These are phyloP conservation scores for Kluyveromyces nonfermentans DNA, from an alignment of 805 yeast species.

Conservation along the genomic window DNA sequence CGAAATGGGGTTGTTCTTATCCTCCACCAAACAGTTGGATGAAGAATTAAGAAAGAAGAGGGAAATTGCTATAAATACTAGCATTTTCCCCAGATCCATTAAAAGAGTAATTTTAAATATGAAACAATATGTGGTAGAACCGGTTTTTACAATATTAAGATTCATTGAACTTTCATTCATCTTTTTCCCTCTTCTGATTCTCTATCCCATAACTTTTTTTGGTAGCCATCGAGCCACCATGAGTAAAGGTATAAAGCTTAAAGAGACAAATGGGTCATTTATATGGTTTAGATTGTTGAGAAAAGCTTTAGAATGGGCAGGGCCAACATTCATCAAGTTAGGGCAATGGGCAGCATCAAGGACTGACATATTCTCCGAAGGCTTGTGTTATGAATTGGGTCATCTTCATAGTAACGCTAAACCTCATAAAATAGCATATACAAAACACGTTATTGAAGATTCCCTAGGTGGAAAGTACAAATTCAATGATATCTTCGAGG, in stretches of 20 bases:
- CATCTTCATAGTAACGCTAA: conserved; percentile 75
- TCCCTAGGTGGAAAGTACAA: conserved; percentile 44
- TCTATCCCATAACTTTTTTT: conserved; percentile 49
- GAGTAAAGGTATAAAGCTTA: conserved; percentile 8
- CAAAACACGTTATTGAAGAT: conserved; percentile 47
- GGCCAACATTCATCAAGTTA: conserved; percentile 82
- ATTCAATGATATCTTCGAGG: conserved; percentile 73
- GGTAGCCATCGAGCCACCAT: conserved; percentile 14
- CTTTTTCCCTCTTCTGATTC: conserved; percentile 58
- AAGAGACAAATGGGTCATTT: conserved; percentile 50
- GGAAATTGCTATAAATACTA: conserved; percentile 14
- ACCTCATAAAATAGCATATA: conserved; percentile 55
- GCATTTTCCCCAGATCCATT: conserved; percentile 22
- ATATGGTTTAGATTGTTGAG: conserved; percentile 65
- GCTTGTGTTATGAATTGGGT: conserved; percentile 67
- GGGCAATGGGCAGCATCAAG: conserved; percentile 99
- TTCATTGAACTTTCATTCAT: conserved; percentile 57
- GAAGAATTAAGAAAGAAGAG: conserved; percentile 32
- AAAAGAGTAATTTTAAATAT: conserved; percentile 36
- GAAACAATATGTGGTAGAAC: conserved; percentile 55
- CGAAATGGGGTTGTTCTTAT: conserved; percentile 53
- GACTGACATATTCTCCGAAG: conserved; percentile 80
- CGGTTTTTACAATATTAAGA: conserved; percentile 56
- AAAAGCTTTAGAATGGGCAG: conserved; percentile 68
- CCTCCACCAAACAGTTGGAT: conserved; percentile 49